Evolutionary conservation across 768 basidiomycete species (phyloP), one percentile per base, ranked within the genome.

Genomic region (Amanita phalloides): DNA sequence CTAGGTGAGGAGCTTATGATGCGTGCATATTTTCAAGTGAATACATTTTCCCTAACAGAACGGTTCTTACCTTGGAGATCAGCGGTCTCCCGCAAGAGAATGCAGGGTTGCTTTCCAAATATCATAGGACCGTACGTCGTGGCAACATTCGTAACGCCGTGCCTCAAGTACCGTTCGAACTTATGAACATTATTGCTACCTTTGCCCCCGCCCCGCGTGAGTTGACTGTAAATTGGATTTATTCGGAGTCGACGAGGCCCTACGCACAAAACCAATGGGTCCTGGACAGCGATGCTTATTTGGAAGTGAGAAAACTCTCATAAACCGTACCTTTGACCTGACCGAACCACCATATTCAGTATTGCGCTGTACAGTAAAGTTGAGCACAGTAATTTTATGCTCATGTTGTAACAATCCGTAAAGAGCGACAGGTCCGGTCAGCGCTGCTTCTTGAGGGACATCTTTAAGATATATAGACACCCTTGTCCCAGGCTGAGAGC

Each of bases 181-280:
- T 97, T 99, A 75, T 98, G 94, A 2, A 96, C 92, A 60, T 98
- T 97, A 73, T 99, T 99, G 39, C 82, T 74, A 9, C 93, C 92
- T 64, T 85, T 89, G 13, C 88, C 90, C 14, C 92, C 92, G 10
- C 92, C 93, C 6, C 83, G 79, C 3, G 87, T 84, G 59, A 94
- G 91, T 60, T 96, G 92, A 57, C 92, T 94, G 70, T 88, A 99
- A 30, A 94, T 67, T 0, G 96, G 96, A 56, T 85, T 89, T 38
- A 93, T 82, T 17, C 73, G 75, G 57, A 96, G 73, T 39, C 93
- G 80, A 41, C 94, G 81, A 9, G 92, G 88, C 1, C 95, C 96
- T 23, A 92, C 80, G 61, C 89, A 92, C 4, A 99, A 70, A 37
- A 96, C 75, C 51, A 97, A 72, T 1, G 90, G 83, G 63, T 98